These are phyloP conservation scores for Malus fusca DNA, from an alignment of 306 rosid genomes.

Conservation along the genomic window DNA sequence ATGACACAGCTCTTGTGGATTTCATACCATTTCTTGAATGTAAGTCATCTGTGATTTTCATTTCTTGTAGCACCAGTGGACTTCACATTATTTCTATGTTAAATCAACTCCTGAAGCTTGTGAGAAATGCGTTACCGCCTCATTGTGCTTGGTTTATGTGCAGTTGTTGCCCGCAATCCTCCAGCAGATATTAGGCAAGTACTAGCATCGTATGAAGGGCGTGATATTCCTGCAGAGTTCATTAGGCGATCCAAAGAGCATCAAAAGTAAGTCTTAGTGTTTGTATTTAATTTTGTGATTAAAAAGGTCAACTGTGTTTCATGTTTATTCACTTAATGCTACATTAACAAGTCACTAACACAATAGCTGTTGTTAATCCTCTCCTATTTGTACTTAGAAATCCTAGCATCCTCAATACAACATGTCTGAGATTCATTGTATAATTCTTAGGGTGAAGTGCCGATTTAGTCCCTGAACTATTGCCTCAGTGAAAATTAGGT, in stretches of 20 bases:
- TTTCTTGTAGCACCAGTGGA: slow-evolving; percentile 6
- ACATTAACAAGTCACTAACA: not conserved
- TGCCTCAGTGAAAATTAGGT: no score
- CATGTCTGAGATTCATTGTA: not conserved
- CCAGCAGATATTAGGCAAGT: slow-evolving; percentile 90
- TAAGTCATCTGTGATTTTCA: slow-evolving; percentile 30
- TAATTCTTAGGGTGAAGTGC: no score
- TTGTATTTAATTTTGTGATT: not conserved
- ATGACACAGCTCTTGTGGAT: slow-evolving; percentile 85
- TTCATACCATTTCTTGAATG: slow-evolving; percentile 92
- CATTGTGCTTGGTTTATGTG: slow-evolving; percentile 18
- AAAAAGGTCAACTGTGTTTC: not conserved
- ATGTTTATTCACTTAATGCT: not conserved
- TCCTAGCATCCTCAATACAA: not conserved
- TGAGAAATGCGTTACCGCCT: slow-evolving; percentile 16
- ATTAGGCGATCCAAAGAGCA: slow-evolving; percentile 80
- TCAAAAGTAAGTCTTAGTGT: slow-evolving; percentile 35
- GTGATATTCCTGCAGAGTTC: slow-evolving; percentile 79
- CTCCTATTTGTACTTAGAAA: not conserved
- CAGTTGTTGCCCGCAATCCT: slow-evolving; percentile 88
- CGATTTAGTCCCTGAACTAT: no score
- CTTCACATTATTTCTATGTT: not conserved
- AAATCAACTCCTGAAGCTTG: not conserved
- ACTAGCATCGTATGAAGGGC: slow-evolving; percentile 71
- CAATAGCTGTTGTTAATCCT: not conserved